Conservation (phyloP, 2,329 filamentous ascomycete species). For the Pyricularia sp. region DNA sequence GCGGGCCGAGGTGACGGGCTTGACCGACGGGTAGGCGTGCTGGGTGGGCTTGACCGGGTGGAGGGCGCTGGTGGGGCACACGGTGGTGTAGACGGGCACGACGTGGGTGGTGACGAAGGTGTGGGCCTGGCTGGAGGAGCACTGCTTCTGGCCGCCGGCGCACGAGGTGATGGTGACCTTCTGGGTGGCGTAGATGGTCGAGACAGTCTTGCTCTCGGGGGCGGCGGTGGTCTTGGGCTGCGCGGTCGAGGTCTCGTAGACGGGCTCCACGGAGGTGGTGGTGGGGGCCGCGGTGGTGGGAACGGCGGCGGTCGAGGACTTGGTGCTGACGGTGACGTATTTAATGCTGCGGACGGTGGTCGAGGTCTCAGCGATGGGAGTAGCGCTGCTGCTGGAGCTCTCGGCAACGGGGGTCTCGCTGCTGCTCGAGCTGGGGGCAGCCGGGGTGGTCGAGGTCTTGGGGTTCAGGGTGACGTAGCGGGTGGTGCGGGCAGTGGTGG, state of each 20-base stretch:
- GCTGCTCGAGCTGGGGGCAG: too few relatives aligned
- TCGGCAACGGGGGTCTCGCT: too few relatives aligned
- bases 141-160: conserved; percentile 18
- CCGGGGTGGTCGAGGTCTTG: background rate
- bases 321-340: background rate
- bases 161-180: conserved; percentile 23
- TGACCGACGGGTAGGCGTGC: background rate
- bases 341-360: background rate
- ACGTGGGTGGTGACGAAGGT: conserved; percentile 17
- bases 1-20: background rate
- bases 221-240: conserved; percentile 5
- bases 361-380: background rate
- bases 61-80: conserved; percentile 12
- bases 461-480: background rate
- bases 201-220: conserved; percentile 15
- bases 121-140: conserved; percentile 15
- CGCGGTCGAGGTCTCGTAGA: background rate
- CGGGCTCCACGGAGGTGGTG: conserved; percentile 4
- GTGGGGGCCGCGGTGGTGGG: conserved; percentile 1
- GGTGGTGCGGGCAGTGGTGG: conserved; percentile 2
- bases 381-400: too few relatives aligned
- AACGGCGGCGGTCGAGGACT: background rate
- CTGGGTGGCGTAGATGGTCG: conserved; percentile 21
- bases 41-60: background rate
- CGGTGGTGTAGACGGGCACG: conserved; percentile 21